Conservation (phyloP, 345 rosid species). For the Turnera subulata region DNA sequence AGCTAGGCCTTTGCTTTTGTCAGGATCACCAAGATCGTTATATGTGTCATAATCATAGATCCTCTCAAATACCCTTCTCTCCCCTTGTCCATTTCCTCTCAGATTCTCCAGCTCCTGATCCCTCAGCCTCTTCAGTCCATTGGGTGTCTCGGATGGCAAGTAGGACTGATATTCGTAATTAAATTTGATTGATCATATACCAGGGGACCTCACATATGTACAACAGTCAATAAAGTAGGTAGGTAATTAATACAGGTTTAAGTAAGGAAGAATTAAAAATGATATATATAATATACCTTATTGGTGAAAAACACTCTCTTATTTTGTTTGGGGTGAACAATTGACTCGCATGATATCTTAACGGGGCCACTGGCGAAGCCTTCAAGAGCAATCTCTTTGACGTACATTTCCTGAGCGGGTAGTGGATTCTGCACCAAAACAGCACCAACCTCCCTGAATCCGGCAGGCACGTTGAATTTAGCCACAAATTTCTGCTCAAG, state of each 20-base stretch:
- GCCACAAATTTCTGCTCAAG: constrained; percentile 16
- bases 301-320: constrained; percentile 20
- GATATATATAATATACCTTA: no score
- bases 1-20: constrained; percentile 1
- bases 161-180: no score
- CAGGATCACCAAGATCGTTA: no score
- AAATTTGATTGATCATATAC: neutral
- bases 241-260: no score
- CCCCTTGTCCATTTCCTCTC: constrained; percentile 39
- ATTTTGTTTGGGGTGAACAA: constrained; percentile 18
- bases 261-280: neutral
- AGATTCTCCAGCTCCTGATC: constrained; percentile 24
- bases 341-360: constrained; percentile 11
- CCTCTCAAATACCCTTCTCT: constrained; percentile 28
- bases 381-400: constrained; percentile 12
- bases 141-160: constrained; percentile 37
- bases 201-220: no score
- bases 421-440: constrained; percentile 17
- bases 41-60: no score
- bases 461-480: constrained; percentile 16
- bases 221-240: no score
- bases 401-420: constrained; percentile 15
- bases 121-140: constrained; percentile 29
- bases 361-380: constrained; percentile 14
- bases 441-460: constrained; percentile 24